Base-by-base conservation (phyloP, 148 eudicot genomes). In the Rhododendron mucronatum region DNA sequence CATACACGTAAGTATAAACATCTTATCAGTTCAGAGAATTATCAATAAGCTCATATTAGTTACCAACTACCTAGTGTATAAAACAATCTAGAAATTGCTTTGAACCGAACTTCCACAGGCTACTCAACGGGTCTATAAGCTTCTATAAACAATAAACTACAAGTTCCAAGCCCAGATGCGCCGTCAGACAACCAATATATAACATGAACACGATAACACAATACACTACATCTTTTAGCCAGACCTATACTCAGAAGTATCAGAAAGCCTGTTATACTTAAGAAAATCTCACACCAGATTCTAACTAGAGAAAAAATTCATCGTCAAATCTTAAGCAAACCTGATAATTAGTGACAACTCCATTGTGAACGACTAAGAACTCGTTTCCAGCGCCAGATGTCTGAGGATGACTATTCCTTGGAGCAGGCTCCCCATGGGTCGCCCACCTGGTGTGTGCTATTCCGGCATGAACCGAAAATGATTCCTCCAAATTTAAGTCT, bases 371-470 rank as follows among this genome's bases (percentile, higher is more conserved):
- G 84, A 97, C 99, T 81, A 97, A 83, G 67, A 95, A 97, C 23
- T 95, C 99, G 82, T 97, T 95, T 83, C 90, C 95, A 73, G 93
- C 84, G 83, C 93, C 99, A 83, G 99, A 97, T 33, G 95, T 88
- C 87, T 97, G 99, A 78, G 99, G 99, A 89, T 97, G 99, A 85
- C 98, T 97, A 90, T 97, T 97, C 86, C 95, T 94, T 16, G 98
- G 94, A 85, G 99, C 89, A 61, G 99, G 99, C 88, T 97, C 99
- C 37, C 99, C 99, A 82, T 97, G 99, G 47, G 99, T 97, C n/a
- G 99, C 99, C 99, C 99, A 97, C 45, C 99, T 93, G 82, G 99
- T 97, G 85, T 97, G 99, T 63, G 99, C 98, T 83, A 97, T 94
- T 88, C 98, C 99, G 87, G 96, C 96, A 90, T 97, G 99, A 87